These are phyloP conservation scores for Tricharina praecox DNA, from an alignment of 495 filamentous ascomycete species.

Conservation along the genomic window DNA sequence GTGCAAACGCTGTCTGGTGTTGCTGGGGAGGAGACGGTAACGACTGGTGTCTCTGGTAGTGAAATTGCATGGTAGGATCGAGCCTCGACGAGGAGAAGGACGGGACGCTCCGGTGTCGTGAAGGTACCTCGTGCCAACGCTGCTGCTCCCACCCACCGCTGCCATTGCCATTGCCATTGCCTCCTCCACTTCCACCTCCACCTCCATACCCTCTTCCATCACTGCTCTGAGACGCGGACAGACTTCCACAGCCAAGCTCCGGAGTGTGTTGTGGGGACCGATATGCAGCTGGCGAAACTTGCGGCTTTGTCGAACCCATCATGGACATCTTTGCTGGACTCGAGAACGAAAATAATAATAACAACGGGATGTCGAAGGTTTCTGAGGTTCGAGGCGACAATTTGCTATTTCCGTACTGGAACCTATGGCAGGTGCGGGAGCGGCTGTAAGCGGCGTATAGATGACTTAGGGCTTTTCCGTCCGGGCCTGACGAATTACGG, in stretches of 20 bases:
- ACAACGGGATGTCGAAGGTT: no score
- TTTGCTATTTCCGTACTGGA: background rate
- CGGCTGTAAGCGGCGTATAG: no score
- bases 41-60: constrained; percentile 13
- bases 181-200: no score
- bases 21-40: constrained; percentile 24
- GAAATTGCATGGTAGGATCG: constrained; percentile 1
- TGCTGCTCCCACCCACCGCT: constrained; percentile 13
- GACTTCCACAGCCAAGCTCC: constrained; percentile 18
- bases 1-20: constrained; percentile 15
- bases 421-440: no score
- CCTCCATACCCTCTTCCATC: no score
- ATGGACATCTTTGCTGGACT: no score
- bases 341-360: no score
- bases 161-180: no score
- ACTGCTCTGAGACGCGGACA: constrained; percentile 22
- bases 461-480: no score
- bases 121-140: constrained; percentile 6
- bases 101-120: constrained; percentile 15
- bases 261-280: constrained; percentile 19
- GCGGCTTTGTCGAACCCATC: background rate
- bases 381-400: background rate
- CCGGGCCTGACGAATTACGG: no score
- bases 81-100: background rate
- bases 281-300: constrained; percentile 12